Evolutionary conservation across 768 basidiomycete species (phyloP).

Genomic region (Auriscalpium vulgare): DNA sequence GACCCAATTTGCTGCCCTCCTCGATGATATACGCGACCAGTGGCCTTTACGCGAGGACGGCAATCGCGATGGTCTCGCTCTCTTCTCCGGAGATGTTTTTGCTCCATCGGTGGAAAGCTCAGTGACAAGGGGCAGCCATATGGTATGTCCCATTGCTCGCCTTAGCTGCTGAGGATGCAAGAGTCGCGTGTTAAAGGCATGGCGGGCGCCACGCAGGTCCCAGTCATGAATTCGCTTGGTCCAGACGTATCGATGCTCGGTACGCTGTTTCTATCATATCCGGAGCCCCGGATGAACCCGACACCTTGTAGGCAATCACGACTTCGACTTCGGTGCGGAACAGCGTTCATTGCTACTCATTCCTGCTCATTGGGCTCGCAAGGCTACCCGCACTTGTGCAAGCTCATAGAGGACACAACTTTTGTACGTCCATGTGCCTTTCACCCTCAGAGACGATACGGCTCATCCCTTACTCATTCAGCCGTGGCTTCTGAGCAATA

Average conservation of each 20-base stretch:
- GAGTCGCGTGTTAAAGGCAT: background rate
- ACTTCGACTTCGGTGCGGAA: constrained; percentile 73
- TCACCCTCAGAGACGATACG: background rate
- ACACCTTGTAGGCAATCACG: constrained; percentile 66
- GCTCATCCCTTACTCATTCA: constrained; percentile 19
- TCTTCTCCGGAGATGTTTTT: constrained; percentile 90
- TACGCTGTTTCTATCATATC: constrained; percentile 18
- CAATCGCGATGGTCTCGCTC: constrained; percentile 58
- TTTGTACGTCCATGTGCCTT: constrained; percentile 45
- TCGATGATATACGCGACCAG: constrained; percentile 50
- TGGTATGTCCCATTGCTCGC: constrained; percentile 40
- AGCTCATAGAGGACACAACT: constrained; percentile 60
- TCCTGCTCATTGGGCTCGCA: background rate
- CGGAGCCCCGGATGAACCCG: background rate
- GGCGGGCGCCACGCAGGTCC: constrained; percentile 44
- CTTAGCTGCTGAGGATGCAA: background rate
- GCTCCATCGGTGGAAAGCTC: constrained; percentile 82
- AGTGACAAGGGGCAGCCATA: constrained; percentile 85
- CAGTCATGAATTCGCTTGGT: constrained; percentile 75
- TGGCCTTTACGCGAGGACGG: constrained; percentile 47
- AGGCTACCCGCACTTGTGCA: constrained; percentile 60
- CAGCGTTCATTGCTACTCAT: background rate
- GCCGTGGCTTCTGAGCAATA: constrained; percentile 91
- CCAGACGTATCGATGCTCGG: constrained; percentile 77
- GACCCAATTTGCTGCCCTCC: constrained; percentile 71